phyloP scores from a whole-genome alignment of 352 stramenopile species.

The Globisporangium heterothallicum region DNA sequence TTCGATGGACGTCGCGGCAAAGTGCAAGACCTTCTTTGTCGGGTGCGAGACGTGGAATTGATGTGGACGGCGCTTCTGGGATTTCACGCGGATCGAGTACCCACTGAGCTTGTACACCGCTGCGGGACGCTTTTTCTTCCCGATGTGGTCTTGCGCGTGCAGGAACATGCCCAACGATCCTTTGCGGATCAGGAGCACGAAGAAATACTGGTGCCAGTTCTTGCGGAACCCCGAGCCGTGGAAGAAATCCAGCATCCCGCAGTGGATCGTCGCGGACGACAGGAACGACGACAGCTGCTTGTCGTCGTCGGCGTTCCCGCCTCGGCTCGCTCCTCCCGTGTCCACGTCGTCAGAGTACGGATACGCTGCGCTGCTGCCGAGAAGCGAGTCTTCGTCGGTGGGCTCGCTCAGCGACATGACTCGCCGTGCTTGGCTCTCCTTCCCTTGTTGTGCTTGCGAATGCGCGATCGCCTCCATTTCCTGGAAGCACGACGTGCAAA shows the following conservation, averaged over 20 bases:
- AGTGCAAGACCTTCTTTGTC: constrained; percentile 55
- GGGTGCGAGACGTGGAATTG: constrained; percentile 55
- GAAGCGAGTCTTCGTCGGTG: constrained; percentile 2
- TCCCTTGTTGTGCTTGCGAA: not conserved
- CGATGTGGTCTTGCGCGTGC: constrained; percentile 31
- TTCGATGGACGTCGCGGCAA: constrained; percentile 49
- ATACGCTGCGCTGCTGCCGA: not conserved
- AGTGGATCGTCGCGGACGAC: constrained; percentile 36
- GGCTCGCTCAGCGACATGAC: constrained; percentile 1
- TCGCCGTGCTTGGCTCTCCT: not conserved
- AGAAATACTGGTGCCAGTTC: constrained; percentile 57
- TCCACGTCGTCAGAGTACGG: constrained; percentile 2
- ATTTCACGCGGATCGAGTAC: constrained; percentile 60
- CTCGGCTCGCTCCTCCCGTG: not conserved
- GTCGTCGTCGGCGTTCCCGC: not conserved
- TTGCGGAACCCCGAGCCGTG: constrained; percentile 58
- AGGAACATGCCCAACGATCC: constrained; percentile 68
- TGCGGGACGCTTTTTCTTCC: constrained; percentile 35
- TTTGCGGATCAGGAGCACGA: constrained; percentile 68
- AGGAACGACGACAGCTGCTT: constrained; percentile 8
- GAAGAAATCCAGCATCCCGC: constrained; percentile 42
- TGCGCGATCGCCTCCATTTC: constrained; percentile 17
- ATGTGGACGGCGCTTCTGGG: constrained; percentile 56
- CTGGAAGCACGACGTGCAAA: constrained; percentile 41
- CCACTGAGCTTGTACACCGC: constrained; percentile 68